Percentiles rank a stretch among this genome's conserved stretches.
Evolutionary conservation across 495 filamentous ascomycete genomes (phyloP).

Genomic region (Podospora bellae-mahoneyi): DNA sequence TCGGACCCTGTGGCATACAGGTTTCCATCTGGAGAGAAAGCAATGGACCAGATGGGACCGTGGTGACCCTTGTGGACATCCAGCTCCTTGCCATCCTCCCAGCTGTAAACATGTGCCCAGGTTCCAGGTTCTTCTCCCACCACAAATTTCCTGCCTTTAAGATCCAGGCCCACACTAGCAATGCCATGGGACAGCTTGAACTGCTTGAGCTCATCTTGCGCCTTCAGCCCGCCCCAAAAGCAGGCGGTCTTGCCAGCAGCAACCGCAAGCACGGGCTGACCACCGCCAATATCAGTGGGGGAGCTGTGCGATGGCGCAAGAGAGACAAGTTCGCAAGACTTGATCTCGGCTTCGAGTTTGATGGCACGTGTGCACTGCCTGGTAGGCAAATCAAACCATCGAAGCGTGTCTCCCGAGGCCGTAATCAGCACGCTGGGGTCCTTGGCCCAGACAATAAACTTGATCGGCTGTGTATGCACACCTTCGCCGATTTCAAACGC

Average conservation of each 20-base stretch:
- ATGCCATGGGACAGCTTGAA: conserved; percentile 75
- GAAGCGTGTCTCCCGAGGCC: conserved; percentile 81
- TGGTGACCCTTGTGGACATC: conserved; percentile 97
- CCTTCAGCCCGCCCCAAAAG: conserved; percentile 77
- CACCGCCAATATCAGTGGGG: conserved; percentile 49
- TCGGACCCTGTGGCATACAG: conserved; percentile 95
- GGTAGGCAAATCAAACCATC: conserved; percentile 89
- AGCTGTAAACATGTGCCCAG: conserved; percentile 89
- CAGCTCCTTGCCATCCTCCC: conserved; percentile 73
- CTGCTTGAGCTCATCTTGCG: conserved; percentile 70
- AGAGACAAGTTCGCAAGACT: conserved; percentile 81
- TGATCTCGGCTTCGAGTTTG: conserved; percentile 74
- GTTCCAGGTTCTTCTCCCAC: conserved; percentile 87
- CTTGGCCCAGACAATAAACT: conserved; percentile 86
- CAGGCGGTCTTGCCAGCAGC: conserved; percentile 88
- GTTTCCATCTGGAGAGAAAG: conserved; percentile 92
- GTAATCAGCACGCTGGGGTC: conserved; percentile 87
- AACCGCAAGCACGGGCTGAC: conserved; percentile 56
- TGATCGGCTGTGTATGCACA: conserved; percentile 81
- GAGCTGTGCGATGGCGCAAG: conserved; percentile 41
- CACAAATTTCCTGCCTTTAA: conserved; percentile 73
- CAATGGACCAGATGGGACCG: conserved; percentile 91
- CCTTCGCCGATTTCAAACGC: conserved; percentile 85
- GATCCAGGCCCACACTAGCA: conserved; percentile 83
- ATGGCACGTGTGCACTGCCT: conserved; percentile 67